Evolutionary conservation across 2,329 filamentous ascomycete genomes (phyloP).

Genomic region (Didymosphaeria variabile): DNA sequence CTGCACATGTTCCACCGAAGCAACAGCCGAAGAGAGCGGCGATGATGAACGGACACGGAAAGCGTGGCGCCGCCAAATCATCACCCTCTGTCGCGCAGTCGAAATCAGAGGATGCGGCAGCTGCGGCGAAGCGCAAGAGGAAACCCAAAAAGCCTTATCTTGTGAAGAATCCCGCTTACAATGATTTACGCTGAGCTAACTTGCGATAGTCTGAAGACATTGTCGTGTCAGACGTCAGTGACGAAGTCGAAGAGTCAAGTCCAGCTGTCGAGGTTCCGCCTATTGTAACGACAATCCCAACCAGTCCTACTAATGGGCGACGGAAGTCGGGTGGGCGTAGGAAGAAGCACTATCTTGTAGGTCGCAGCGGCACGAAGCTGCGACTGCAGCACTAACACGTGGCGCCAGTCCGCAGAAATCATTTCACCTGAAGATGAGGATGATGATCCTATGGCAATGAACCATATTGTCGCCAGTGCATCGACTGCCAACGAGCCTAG

Average conservation of each 20-base stretch:
- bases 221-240: constrained; percentile 40
- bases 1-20: constrained; percentile 29
- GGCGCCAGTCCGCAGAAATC: constrained; percentile 37
- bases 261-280: constrained; percentile 13
- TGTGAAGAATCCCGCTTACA: constrained; percentile 22
- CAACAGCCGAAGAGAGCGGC: constrained; percentile 38
- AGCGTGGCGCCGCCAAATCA: constrained; percentile 25
- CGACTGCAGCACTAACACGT: constrained; percentile 10
- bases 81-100: constrained; percentile 26
- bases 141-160: constrained; percentile 41
- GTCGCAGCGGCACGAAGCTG: constrained; percentile 15
- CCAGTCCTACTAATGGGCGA: constrained; percentile 29
- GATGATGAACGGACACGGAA: constrained; percentile 36
- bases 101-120: constrained; percentile 32
- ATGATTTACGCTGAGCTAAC: constrained; percentile 21
- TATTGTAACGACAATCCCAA: constrained; percentile 23
- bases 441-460: constrained; percentile 34
- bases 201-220: constrained; percentile 39
- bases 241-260: constrained; percentile 24
- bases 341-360: constrained; percentile 44
- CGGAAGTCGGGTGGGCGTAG: constrained; percentile 39
- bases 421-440: constrained; percentile 43
- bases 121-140: constrained; percentile 39
- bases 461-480: constrained; percentile 23
- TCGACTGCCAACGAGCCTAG: constrained; percentile 34